These are phyloP conservation scores for Cymbopogon citratus DNA, from an alignment of 176 grass and related monocot species.

Conservation along the genomic window DNA sequence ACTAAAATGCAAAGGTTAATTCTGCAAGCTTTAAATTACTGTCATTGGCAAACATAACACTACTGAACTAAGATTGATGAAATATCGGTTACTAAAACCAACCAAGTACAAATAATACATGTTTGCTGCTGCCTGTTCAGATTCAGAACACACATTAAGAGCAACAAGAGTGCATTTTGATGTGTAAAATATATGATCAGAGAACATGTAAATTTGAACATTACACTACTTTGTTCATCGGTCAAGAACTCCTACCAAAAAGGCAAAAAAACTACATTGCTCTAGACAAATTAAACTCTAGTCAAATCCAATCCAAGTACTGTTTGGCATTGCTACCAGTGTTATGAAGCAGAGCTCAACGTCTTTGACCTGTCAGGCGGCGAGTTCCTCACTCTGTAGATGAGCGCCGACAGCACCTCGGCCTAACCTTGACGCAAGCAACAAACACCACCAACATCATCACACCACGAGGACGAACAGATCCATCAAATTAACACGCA, in stretches of 20 bases:
- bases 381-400: conserved; percentile 74
- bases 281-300: neutral
- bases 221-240: neutral
- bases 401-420: conserved; percentile 80
- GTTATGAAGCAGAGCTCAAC: too few relatives aligned
- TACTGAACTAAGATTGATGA: neutral
- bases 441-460: neutral
- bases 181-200: neutral
- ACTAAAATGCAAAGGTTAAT: neutral
- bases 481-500: neutral
- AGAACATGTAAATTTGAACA: neutral
- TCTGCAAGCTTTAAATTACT: neutral
- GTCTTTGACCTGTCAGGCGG: conserved; percentile 53
- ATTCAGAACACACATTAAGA: neutral
- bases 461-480: neutral
- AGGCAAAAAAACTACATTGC: neutral
- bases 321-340: neutral
- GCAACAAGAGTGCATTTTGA: neutral
- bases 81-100: neutral
- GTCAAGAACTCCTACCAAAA: neutral
- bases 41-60: neutral
- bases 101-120: too few relatives aligned
- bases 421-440: conserved; percentile 63
- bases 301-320: neutral
- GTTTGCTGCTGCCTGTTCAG: neutral